A percentile compares a stretch with the other conserved stretches of the same genome.
These are phyloP conservation scores for Hirsutella rhossiliensis DNA, from an alignment of 2,329 filamentous ascomycete genomes.

Conservation along the genomic window DNA sequence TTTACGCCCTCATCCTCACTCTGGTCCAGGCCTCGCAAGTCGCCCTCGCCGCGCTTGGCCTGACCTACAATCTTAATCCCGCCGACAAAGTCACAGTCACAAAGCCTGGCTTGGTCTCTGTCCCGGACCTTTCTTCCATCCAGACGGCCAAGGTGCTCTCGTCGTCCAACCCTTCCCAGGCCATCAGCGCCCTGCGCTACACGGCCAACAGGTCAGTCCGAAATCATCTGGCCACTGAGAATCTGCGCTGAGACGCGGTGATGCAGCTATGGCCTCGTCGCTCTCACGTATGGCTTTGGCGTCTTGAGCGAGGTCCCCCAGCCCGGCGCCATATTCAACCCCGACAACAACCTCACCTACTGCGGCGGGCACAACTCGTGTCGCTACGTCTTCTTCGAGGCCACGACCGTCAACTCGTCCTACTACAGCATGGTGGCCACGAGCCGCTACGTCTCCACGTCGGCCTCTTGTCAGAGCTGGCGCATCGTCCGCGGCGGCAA, in stretches of 20 bases:
- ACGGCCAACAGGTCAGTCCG: conserved; percentile 25
- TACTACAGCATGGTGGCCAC: conserved; percentile 15
- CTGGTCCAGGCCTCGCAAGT: conserved; percentile 26
- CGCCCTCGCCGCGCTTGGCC: conserved; percentile 27
- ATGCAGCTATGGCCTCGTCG: conserved; percentile 25
- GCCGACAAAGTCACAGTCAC: conserved; percentile 20
- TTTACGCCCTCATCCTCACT: not conserved
- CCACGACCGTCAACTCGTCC: conserved; percentile 5
- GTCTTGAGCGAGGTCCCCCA: conserved; percentile 10
- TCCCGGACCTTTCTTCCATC: conserved; percentile 23
- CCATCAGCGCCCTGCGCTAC: conserved; percentile 23
- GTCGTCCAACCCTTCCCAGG: conserved; percentile 5
- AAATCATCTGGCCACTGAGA: not conserved
- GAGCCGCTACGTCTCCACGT: conserved; percentile 17
- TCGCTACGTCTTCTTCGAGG: conserved; percentile 26
- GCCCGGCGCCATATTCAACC: conserved; percentile 17
- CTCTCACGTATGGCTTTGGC: conserved; percentile 15
- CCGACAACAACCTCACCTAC: conserved; percentile 19
- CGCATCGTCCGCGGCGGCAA: conserved; percentile 18
- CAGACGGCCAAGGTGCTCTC: conserved; percentile 18
- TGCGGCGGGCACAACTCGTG: conserved; percentile 15
- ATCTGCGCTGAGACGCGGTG: not conserved
- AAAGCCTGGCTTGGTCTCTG: conserved; percentile 18
- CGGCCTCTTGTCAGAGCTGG: conserved; percentile 17
- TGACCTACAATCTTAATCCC: conserved; percentile 29